phyloP scores from a whole-genome alignment of 495 filamentous ascomycete species.

The Hypoxylon crocopeplum region DNA sequence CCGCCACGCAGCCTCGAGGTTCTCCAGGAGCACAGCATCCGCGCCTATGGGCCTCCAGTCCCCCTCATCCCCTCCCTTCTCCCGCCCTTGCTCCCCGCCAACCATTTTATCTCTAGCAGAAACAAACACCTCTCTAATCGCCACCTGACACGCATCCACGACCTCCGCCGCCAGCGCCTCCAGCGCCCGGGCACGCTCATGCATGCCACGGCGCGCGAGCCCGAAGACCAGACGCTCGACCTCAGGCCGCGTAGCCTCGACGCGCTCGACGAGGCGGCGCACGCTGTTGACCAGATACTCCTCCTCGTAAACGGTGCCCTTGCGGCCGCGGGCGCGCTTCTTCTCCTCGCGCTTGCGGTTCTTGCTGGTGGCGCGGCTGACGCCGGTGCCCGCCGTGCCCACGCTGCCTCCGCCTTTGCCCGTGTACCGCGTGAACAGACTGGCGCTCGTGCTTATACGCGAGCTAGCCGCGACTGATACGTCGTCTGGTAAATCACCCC shows the following conservation, averaged over 20 bases:
- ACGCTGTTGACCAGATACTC: conserved; percentile 93
- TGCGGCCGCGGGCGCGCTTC: conserved; percentile 91
- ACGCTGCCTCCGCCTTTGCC: conserved; percentile 61
- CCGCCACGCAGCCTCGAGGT: conserved; percentile 52
- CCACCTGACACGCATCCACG: conserved; percentile 66
- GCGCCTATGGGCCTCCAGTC: conserved; percentile 52
- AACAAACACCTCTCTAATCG: conserved; percentile 72
- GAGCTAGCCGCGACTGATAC: conserved; percentile 88
- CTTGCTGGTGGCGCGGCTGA: conserved; percentile 78
- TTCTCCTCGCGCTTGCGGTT: conserved; percentile 88
- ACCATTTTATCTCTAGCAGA: conserved; percentile 30
- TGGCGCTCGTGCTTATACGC: conserved; percentile 74
- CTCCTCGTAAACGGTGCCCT: conserved; percentile 96
- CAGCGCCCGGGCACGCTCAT: conserved; percentile 80
- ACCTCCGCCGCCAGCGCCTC: conserved; percentile 76
- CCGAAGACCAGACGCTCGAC: conserved; percentile 74
- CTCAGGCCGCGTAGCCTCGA: conserved; percentile 74
- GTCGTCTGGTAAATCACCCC: conserved; percentile 83
- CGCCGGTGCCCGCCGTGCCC: conserved; percentile 70
- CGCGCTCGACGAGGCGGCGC: conserved; percentile 79
- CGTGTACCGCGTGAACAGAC: conserved; percentile 92
- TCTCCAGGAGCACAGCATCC: conserved; percentile 59
- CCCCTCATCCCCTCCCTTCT: conserved; percentile 39
- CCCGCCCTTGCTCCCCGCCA: conserved; percentile 23
- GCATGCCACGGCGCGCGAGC: conserved; percentile 79